Evolutionary conservation across 768 basidiomycete genomes (phyloP), one percentile per base, ranked within the genome.

Genomic region (Scleroderma citrinum): DNA sequence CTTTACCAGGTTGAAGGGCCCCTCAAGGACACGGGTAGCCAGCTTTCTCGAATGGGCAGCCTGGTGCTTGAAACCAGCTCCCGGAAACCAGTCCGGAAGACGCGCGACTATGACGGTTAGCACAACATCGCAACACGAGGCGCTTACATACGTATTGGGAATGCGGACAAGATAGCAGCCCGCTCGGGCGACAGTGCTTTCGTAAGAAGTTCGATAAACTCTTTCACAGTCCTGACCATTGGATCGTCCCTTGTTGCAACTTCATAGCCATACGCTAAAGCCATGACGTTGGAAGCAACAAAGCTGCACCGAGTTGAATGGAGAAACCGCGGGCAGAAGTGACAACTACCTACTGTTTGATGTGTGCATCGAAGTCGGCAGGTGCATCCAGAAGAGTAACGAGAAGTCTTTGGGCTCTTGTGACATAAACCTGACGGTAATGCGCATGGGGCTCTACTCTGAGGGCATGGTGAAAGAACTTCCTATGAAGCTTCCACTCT

Each of bases 401-500:
- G 8, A 64, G 52, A 17, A 65, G 62, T n/a, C 50, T 47, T 19
- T 35, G 55, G 3, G 46, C 55, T 38, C 57, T 56, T 38, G 14
- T 54, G 42, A 54, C n/a, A 42, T 65, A 62, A 12, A 57, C 53
- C 23, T 56, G 51, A n/a, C 59, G 50, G 38, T 46, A 49, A 26
- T 49, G 55, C 10, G 41, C 29, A 45, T 55, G 59, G 16, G 57
- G 53, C 17, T 66, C 64, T 3, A 42, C 35, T 11, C 56, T 59
- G 26, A 69, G 52, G 21, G 59, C 57, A 7, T 64, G 59, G 17
- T 63, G 64, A 29, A 66, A 59, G 17, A 64, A 46, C 41, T 58
- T 62, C 38, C 66, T 60, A 41, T 68, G 68, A 7, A 59, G 54
- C 23, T 48, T 60, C 68, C 66, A 68, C 26, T 56, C 52, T 20